Base-by-base conservation (phyloP, 495 filamentous ascomycete genomes). In the Tuber aestivum region DNA sequence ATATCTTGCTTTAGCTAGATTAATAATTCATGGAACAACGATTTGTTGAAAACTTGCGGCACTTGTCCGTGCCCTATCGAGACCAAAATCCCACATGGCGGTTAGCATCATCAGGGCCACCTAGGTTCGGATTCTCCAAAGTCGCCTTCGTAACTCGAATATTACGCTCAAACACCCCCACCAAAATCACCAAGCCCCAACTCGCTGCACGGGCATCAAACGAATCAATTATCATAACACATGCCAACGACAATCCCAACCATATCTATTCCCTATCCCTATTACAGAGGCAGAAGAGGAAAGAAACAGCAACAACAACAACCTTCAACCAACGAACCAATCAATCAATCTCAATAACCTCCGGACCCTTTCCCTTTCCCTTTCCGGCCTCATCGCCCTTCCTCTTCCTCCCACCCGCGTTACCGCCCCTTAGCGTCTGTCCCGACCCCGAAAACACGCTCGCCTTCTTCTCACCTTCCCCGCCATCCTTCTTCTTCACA, bases 401-500 rank as follows among this genome's bases (percentile, higher is more conserved):
- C 56, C 80, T 69, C 72, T 83, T 83, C 69, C 78, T 80, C 21
- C 69, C 75, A 16, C 44, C 74, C 1, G 68, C 72, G 5, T 86
- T 86, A 23, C 88, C 90, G 8, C 89, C 89, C 70, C 94, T 86
- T 40, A 98, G 83, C n/a, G 93, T 95, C 83, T 97, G 92, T 0
- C 95, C 95, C 61, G 91, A 88, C 0, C 95, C 95, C n/a, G 90
- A 88, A 84, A 98, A 99, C 77, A 92, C 88, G 16, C 91, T 91
- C 80, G 91, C 91, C 70, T 85, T 84, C 3, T 90, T 89, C 41
- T 88, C 86, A 69, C 90, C 89, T 41, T 89, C 88, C 71, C 89
- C 87, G 72, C 91, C 88, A 74, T 93, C 92, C 35, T 91, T 90
- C 65, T 93, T 93, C 86, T 92, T 93, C 32, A 94, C 87, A 0